Conservation (phyloP, 1,284 basidiomycete species). For the Filobasidium uniguttulatum region DNA sequence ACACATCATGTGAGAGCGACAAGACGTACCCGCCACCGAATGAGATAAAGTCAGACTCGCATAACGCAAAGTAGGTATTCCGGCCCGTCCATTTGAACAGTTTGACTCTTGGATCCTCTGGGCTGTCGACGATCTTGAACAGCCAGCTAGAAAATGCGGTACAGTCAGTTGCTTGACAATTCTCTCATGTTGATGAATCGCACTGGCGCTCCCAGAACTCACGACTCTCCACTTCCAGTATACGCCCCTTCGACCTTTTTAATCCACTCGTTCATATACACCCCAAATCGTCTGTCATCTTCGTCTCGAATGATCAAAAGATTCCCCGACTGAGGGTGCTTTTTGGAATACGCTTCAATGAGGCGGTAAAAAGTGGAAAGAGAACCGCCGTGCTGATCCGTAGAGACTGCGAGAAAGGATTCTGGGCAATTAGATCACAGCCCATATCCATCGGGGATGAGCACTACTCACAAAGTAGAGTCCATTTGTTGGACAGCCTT, state of each 20-base stretch:
- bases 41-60: conserved; percentile 63
- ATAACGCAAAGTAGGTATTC: conserved; percentile 82
- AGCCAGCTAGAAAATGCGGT: conserved; percentile 48
- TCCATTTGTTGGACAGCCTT: conserved; percentile 67
- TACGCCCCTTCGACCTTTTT: conserved; percentile 48
- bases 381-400: conserved; percentile 91
- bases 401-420: conserved; percentile 41
- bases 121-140: conserved; percentile 43
- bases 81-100: conserved; percentile 76
- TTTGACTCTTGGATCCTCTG: conserved; percentile 40
- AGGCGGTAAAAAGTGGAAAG: conserved; percentile 69
- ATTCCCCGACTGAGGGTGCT: conserved; percentile 38
- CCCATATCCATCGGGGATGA: background rate
- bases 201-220: conserved; percentile 30
- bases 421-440: background rate
- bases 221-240: conserved; percentile 77
- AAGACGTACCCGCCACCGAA: conserved; percentile 74
- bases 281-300: conserved; percentile 56
- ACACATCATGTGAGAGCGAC: background rate
- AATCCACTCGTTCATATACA: conserved; percentile 63
- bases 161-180: conserved; percentile 11
- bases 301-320: conserved; percentile 51
- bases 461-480: conserved; percentile 52
- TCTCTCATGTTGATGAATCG: background rate
- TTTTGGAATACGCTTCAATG: conserved; percentile 38